Base-by-base conservation (phyloP, 345 rosid species). In the Citropsis articulata region DNA sequence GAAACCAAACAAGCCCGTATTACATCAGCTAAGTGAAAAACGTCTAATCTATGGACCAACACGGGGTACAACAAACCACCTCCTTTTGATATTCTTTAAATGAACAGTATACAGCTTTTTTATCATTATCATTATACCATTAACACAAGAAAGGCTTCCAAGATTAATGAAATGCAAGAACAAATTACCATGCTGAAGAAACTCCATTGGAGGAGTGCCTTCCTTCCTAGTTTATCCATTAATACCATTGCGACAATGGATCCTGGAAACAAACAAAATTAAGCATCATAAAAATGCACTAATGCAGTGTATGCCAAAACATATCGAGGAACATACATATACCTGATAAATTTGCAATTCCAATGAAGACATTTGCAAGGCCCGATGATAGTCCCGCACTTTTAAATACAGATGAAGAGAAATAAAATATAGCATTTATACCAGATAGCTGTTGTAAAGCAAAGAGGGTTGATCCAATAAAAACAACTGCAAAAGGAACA, bases 381-480 rank as follows among this genome's bases (percentile, higher is more conserved):
- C 85, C 89, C 36, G 98, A 89, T 73, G 98, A 94, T 68, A 96
- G 95, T 77, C 99, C 97, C 66, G 87, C 97, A 80, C 92, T 96
- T 86, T 91, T 94, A 86, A 96, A 96, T 81, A 96, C 98, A 78
- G 99, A 87, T 62, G 98, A 94, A 75, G 99, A 96, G 92, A 96
- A 96, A 90, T 94, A 94, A 87, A 96, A 96, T 45, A 94, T 92
- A 73, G 99, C 98, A 81, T 96, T 96, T 92, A 96, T 96, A 79
- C 99, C 99, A 84, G 98, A 96, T 84, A 96, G 98, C 92, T 96
- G 98, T 96, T 96, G 99, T 89, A 94, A 92, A 89, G 98, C 98
- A 92, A 96, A 94, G 85, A 96, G 98, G 90, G 97, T 89, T 88
- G 99, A 91, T 80, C 99, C 99, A 91, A 96, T 94, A 89, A 91